Base-by-base conservation (phyloP, 805 yeast species). In the Ogataea kodamae region DNA sequence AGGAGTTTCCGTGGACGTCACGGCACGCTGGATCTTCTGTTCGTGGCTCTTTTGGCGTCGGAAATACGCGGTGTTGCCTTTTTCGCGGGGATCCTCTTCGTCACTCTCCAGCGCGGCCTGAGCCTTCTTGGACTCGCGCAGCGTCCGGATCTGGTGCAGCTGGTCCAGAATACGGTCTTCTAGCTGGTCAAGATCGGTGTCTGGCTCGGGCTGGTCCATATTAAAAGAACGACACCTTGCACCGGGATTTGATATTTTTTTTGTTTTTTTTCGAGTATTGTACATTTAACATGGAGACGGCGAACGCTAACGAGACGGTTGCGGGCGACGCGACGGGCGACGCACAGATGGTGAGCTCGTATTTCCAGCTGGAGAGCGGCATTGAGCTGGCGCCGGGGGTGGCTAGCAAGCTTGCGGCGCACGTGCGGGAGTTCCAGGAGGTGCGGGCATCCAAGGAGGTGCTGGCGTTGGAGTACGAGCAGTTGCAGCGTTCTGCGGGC, bases 401-500 rank as follows among this genome's bases (percentile, higher is more conserved):
- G 1, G 36, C 66, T 11, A 33, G 27, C 2, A 53, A 56, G 21
- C 35, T 70, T 4, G 48, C 53, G 18, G 39, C 38, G 3, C 62
- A 56, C 30, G 39, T 65, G 11, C 44, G 48, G 4, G 67, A 65
- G 28, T 52, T 61, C 26, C 57, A 64, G 19, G 52, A 53, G 7
- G 30, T 68, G 24, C 56, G 59, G 36, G 63, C 73, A 1, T 62
- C 61, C 27, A 62, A 60, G 29, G 35, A 64, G 28, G 46, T 61
- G 3, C 24, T 64, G 18, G 64, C 61, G 36, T 58, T 69, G 9
- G 57, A 59, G n/a, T 49, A 62, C 11, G 74, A 70, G 34, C 72
- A 67, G 33, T 42, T 55, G 11, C 59, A 60, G 13, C 67, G 62
- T 22, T 38, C 64, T 1, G 48, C 54, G 1, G 37, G 46, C 6